Evolutionary conservation across 2,329 filamentous ascomycete genomes (phyloP).

Genomic region (Ascochyta viciae-villosae): DNA sequence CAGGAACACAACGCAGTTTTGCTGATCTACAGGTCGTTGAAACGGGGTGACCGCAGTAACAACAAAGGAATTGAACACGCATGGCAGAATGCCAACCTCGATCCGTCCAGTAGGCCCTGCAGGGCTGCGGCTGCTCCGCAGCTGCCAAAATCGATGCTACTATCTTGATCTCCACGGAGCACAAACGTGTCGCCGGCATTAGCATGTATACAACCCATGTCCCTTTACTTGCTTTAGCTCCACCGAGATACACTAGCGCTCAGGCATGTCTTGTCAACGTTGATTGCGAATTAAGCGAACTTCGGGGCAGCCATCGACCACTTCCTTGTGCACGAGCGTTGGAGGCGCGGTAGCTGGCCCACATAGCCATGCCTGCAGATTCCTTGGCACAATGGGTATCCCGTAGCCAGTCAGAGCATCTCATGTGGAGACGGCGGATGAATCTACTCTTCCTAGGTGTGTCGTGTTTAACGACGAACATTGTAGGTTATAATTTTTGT

Average conservation of each 20-base stretch:
- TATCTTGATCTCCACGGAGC: slow-evolving; percentile 17
- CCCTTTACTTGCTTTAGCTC: not conserved
- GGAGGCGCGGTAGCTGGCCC: slow-evolving; percentile 1
- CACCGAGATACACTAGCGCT: slow-evolving; percentile 1
- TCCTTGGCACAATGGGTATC: not conserved
- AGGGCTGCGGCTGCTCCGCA: slow-evolving; percentile 7
- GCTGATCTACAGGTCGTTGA: slow-evolving; percentile 16
- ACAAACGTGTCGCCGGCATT: slow-evolving; percentile 10
- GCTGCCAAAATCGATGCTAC: slow-evolving; percentile 11
- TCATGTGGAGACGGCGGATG: not conserved
- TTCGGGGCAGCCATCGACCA: slow-evolving; percentile 1
- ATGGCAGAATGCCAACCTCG: slow-evolving; percentile 14
- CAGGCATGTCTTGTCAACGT: slow-evolving; percentile 1
- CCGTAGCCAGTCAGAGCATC: not conserved
- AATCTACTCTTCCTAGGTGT: not conserved
- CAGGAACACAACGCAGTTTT: slow-evolving; percentile 11
- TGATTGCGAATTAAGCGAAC: not conserved
- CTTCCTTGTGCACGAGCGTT: slow-evolving; percentile 8
- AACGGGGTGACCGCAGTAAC: slow-evolving; percentile 23
- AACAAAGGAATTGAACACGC: slow-evolving; percentile 23
- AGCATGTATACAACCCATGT: slow-evolving; percentile 11
- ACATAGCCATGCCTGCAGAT: not conserved
- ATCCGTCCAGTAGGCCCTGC: slow-evolving; percentile 14
- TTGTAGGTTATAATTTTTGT: not conserved
- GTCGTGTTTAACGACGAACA: not conserved